A percentile compares a stretch with the other conserved stretches of the same genome.
Conservation (phyloP, 2,329 filamentous ascomycete genomes). For the Epichloe glyceriae region DNA sequence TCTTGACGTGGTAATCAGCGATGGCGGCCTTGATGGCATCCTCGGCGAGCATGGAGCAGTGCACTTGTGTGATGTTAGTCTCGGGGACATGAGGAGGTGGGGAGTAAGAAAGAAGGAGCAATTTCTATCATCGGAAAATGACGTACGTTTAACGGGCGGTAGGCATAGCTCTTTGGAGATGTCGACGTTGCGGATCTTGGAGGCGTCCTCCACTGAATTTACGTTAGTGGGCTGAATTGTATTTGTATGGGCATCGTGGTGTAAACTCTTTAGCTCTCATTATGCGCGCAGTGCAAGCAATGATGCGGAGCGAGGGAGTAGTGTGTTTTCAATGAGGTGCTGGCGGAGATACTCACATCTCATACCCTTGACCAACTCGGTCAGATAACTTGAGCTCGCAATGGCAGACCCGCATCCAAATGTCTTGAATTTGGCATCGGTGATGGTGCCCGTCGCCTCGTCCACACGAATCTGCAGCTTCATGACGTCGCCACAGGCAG, state of each 20-base stretch:
- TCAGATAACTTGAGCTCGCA: constrained; percentile 77
- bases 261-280: not conserved
- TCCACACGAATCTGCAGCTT: constrained; percentile 74
- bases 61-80: constrained; percentile 40
- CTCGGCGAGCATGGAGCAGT: constrained; percentile 86
- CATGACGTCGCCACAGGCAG: constrained; percentile 85
- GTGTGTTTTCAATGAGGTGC: no score
- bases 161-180: constrained; percentile 93
- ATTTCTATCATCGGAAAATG: not conserved
- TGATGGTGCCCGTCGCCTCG: constrained; percentile 74
- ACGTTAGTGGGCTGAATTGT: no score
- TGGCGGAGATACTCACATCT: constrained; percentile 24
- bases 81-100: constrained; percentile 12
- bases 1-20: constrained; percentile 81
- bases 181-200: constrained; percentile 88
- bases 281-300: not conserved
- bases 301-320: not conserved
- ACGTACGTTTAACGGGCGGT: constrained; percentile 75
- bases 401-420: constrained; percentile 93
- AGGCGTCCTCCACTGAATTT: constrained; percentile 62
- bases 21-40: constrained; percentile 88
- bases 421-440: constrained; percentile 95
- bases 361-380: constrained; percentile 91
- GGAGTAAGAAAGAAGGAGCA: constrained; percentile 5
- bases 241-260: not conserved